Percentiles rank a stretch among this genome's conserved stretches.
Evolutionary conservation across 208 protist genomes (phyloP).

Genomic region (Leishmania tropica): DNA sequence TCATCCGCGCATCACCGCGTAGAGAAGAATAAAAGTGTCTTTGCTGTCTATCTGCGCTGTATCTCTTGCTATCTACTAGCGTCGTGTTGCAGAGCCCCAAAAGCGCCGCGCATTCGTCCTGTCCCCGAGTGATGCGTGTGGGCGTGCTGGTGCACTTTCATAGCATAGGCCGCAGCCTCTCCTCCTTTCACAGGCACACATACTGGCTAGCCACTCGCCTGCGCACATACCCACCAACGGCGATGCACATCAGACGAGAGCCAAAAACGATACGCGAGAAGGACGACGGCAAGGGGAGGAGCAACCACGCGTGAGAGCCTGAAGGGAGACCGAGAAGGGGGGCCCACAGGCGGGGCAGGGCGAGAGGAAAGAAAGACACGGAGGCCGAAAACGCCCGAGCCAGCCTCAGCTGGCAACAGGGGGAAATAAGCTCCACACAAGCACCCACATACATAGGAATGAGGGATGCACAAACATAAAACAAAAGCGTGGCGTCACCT

Average conservation of each 20-base stretch:
- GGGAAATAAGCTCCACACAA: neutral
- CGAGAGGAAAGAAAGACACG: neutral
- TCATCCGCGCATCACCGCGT: neutral
- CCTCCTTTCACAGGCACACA: neutral
- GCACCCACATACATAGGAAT: slow-evolving; percentile 2
- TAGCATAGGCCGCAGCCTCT: neutral
- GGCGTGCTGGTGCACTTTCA: neutral
- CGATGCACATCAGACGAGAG: neutral
- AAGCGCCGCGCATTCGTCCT: neutral
- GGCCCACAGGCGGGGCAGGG: neutral
- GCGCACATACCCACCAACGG: neutral
- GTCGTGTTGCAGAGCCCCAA: neutral
- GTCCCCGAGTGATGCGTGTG: neutral
- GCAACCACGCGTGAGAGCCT: neutral
- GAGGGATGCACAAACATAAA: neutral
- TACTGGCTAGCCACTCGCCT: neutral
- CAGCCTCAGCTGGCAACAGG: neutral
- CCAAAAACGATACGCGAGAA: neutral
- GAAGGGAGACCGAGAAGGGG: slow-evolving; percentile 8
- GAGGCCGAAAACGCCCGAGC: neutral
- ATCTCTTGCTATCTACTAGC: too few species aligned
- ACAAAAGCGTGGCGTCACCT: neutral
- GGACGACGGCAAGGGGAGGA: neutral
- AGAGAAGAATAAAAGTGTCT: slow-evolving; percentile 7
- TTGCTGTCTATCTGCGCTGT: neutral